Evolutionary conservation across 345 rosid species (phyloP).

Genomic region (Lepidium sativum): DNA sequence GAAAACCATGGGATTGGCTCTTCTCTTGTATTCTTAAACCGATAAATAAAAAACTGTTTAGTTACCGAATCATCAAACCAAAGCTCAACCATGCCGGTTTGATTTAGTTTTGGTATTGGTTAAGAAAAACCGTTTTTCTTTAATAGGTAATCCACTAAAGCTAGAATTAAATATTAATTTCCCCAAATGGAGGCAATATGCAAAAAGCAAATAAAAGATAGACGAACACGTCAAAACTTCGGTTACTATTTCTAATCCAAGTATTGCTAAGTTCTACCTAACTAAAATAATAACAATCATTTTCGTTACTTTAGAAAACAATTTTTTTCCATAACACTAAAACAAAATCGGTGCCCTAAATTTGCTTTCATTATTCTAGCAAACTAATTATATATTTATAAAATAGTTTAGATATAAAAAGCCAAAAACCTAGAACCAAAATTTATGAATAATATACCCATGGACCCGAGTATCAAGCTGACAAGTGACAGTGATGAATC

Average conservation of each 20-base stretch:
- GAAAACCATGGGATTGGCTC: constrained; percentile 57
- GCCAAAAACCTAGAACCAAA: too few relatives aligned
- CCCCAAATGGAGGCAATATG: neutral
- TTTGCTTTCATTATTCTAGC: too few relatives aligned
- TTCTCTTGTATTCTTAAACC: constrained; percentile 48
- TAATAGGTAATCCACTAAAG: neutral
- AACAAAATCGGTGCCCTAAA: too few relatives aligned
- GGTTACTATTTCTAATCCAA: neutral
- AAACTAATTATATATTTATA: too few relatives aligned
- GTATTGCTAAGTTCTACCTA: neutral
- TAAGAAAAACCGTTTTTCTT: neutral
- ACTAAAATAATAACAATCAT: neutral
- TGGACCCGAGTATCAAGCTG: too few relatives aligned
- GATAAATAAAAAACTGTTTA: neutral
- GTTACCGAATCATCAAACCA: neutral
- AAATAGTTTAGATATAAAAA: too few relatives aligned
- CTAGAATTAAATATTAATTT: neutral
- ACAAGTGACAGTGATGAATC: too few relatives aligned
- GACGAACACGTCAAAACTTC: constrained; percentile 3
- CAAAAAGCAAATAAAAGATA: neutral
- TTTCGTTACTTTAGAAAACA: too few relatives aligned
- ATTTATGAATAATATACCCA: too few relatives aligned
- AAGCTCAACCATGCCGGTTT: neutral
- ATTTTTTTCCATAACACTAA: too few relatives aligned
- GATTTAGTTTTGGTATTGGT: neutral